Conservation (phyloP, 495 filamentous ascomycete species). For the Podospora conica region DNA sequence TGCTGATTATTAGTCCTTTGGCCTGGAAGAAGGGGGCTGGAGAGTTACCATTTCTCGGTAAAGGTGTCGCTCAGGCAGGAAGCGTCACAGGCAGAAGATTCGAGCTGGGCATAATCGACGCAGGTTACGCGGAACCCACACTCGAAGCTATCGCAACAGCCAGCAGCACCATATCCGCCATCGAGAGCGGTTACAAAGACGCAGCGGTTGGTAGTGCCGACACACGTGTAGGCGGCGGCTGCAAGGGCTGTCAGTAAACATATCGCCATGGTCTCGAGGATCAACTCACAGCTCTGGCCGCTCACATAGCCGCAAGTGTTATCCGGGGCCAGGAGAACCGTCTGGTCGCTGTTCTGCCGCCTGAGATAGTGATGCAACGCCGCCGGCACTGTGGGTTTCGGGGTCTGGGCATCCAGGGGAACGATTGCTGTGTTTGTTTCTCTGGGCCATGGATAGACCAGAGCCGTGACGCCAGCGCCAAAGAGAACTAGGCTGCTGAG, state of each 20-base stretch:
- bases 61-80: slow-evolving; percentile 7
- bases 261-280: background rate
- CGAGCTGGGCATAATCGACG: slow-evolving; percentile 5
- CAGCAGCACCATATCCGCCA: slow-evolving; percentile 6
- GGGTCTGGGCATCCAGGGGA: slow-evolving; percentile 16
- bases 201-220: slow-evolving; percentile 1
- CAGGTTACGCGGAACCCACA: slow-evolving; percentile 8
- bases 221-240: slow-evolving; percentile 30
- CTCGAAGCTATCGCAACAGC: slow-evolving; percentile 20
- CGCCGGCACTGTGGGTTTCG: slow-evolving; percentile 31
- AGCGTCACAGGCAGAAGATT: slow-evolving; percentile 1
- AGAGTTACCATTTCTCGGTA: slow-evolving; percentile 1
- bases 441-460: slow-evolving; percentile 30
- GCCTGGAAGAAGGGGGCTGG: background rate
- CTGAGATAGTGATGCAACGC: slow-evolving; percentile 25
- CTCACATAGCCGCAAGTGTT: slow-evolving; percentile 45
- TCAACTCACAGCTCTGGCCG: slow-evolving; percentile 28
- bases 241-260: background rate
- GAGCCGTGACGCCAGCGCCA: slow-evolving; percentile 27
- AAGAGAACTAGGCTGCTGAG: slow-evolving; percentile 18
- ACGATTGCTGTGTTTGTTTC: slow-evolving; percentile 23
- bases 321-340: slow-evolving; percentile 40
- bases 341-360: slow-evolving; percentile 26
- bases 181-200: slow-evolving; percentile 4
- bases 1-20: slow-evolving; percentile 4